A percentile compares a stretch with the other conserved stretches of the same genome.
These are phyloP conservation scores for Neofusicoccum kwambonambiense DNA, from an alignment of 2,329 filamentous ascomycete species.

Conservation along the genomic window DNA sequence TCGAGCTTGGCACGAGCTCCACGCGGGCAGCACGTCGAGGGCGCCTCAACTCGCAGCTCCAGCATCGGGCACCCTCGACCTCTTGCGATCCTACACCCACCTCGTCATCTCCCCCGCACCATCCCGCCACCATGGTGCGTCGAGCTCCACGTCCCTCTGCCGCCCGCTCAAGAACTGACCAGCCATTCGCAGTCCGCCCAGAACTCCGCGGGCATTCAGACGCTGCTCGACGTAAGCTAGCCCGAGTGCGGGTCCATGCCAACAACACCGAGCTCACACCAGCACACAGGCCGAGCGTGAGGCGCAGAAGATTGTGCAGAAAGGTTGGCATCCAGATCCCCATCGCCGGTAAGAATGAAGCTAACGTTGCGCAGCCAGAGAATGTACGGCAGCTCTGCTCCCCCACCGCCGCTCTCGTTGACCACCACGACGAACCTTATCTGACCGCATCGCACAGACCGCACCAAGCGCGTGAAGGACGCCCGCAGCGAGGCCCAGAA, in stretches of 20 bases:
- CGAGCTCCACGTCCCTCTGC: background rate
- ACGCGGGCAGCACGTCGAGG: constrained; percentile 7
- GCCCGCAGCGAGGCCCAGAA: constrained; percentile 95
- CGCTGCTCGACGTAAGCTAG: constrained; percentile 85
- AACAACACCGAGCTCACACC: constrained; percentile 37
- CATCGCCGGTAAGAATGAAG: background rate
- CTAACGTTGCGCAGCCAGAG: constrained; percentile 61
- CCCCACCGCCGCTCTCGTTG: constrained; percentile 17
- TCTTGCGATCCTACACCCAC: constrained; percentile 4
- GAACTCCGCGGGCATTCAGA: constrained; percentile 98
- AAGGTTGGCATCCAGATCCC: constrained; percentile 59
- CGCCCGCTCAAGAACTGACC: constrained; percentile 26
- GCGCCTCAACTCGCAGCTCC: background rate
- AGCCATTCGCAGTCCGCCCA: constrained; percentile 73
- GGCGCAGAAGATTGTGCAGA: constrained; percentile 98
- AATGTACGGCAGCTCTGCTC: constrained; percentile 61
- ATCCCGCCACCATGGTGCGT: constrained; percentile 18
- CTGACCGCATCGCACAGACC: constrained; percentile 56
- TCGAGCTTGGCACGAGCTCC: constrained; percentile 17
- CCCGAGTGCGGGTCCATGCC: constrained; percentile 24
- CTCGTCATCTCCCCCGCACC: constrained; percentile 1
- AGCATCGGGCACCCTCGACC: constrained; percentile 15
- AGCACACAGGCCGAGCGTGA: constrained; percentile 82
- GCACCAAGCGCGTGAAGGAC: constrained; percentile 96
- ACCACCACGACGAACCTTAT: constrained; percentile 19